Evolutionary conservation across 1,284 basidiomycete genomes (phyloP), one percentile per base, ranked within the genome.

Genomic region (Cystobasidiaceae sp.): DNA sequence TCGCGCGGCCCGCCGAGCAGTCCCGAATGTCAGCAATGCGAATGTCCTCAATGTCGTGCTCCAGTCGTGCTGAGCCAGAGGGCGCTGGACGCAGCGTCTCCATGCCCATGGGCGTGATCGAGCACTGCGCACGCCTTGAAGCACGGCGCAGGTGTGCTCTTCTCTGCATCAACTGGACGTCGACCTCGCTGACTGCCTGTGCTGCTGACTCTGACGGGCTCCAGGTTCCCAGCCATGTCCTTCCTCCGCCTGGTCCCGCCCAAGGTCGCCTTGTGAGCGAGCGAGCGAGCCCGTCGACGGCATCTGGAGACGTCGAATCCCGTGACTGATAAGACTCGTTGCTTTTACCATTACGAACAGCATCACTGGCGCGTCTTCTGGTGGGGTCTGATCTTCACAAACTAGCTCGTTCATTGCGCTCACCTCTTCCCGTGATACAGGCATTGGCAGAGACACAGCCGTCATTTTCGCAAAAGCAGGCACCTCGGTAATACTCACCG

Each of bases 381-480:
- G 59, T 45, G 11, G 9, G 48, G n/a, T 34, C 8, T 8, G 25
- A 2, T 37, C 3, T 57, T 19, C 30, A 23, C 41, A 32, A 13
- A 23, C 19, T 17, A 39, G 8, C 19, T 37, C 33, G 9, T 7
- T 23, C 46, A n/a, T 25, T 46, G 28, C n/a, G 7, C 25, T 21
- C 43, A 7, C 3, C 39, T 23, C 32, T 27, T 46, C 3, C 17
- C 21, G 28, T 2, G 32, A 30, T 17, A 50, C 63, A 52, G 72
- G 72, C 48, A 73, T 74, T 41, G 71, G 72, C 34, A 74, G 89
- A 85, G 89, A 89, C 0, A 88, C 90, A 7, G 90, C 90, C 7
- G 73, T 92, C 52, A 81, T 93, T 46, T 92, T 92, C 69, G 89
- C 90, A 33, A 89, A 75, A 6, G 77, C 77, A 2, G 79, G 79